phyloP scores from a whole-genome alignment of 1,139 yeast species.

The Taphrina betulina region DNA sequence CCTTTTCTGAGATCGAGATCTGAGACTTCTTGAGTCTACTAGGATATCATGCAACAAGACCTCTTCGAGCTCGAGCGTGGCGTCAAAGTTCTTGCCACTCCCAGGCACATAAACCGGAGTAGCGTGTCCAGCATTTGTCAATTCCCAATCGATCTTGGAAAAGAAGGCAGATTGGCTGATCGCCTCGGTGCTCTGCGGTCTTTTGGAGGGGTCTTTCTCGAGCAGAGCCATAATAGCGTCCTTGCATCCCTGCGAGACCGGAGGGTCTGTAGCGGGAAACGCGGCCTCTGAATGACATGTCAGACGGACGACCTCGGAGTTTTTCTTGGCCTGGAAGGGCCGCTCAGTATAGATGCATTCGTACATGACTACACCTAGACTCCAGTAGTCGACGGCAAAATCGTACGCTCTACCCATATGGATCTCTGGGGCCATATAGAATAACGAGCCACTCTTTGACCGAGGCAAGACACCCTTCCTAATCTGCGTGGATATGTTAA shows the following conservation, averaged over 20 bases:
- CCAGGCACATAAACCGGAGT: constrained; percentile 37
- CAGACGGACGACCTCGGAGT: constrained; percentile 30
- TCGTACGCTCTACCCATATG: constrained; percentile 54
- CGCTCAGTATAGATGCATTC: constrained; percentile 69
- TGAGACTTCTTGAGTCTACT: constrained; percentile 20
- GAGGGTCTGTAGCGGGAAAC: constrained; percentile 39
- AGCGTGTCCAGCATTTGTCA: constrained; percentile 29
- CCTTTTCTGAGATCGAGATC: constrained; percentile 1
- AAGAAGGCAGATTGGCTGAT: constrained; percentile 35
- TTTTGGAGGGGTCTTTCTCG: constrained; percentile 26
- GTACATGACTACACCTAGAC: constrained; percentile 77
- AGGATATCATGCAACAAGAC: constrained; percentile 37
- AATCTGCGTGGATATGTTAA: constrained; percentile 52
- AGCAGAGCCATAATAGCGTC: constrained; percentile 41
- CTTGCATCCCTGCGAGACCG: constrained; percentile 40
- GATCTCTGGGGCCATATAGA: constrained; percentile 88
- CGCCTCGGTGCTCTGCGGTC: constrained; percentile 31
- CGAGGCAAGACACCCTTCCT: constrained; percentile 30
- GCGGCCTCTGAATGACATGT: background rate
- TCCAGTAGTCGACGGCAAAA: constrained; percentile 86
- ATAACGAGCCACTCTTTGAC: constrained; percentile 69
- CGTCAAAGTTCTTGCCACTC: constrained; percentile 35
- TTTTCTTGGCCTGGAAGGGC: constrained; percentile 35
- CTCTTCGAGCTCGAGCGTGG: constrained; percentile 37
- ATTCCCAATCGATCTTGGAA: constrained; percentile 26